These are phyloP conservation scores for Thoreauomyces humboldtii DNA, from an alignment of 192 early-diverging fungal genomes.

Conservation along the genomic window DNA sequence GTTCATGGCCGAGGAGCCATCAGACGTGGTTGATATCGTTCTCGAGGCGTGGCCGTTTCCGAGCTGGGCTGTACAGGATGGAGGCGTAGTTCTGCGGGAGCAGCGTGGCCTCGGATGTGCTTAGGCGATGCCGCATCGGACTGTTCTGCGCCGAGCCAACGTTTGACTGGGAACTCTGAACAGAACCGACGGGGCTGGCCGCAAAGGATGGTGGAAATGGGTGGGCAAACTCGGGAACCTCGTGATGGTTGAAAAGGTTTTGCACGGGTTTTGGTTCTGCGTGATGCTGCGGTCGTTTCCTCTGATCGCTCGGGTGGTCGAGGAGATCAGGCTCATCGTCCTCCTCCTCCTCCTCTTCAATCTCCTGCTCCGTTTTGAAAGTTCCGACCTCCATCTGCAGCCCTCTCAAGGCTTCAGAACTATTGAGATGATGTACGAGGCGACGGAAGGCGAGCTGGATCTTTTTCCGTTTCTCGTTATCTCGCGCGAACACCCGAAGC, in stretches of 20 bases:
- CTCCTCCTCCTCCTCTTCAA: not conserved
- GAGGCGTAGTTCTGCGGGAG: constrained; percentile 15
- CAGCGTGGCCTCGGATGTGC: constrained; percentile 1
- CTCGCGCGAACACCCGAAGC: constrained; percentile 64
- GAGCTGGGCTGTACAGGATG: constrained; percentile 12
- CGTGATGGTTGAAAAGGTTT: not conserved
- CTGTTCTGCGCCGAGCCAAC: not conserved
- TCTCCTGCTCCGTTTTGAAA: not conserved
- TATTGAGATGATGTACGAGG: not conserved
- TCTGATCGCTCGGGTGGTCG: not conserved
- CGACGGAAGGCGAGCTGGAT: constrained; percentile 17
- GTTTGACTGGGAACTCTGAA: not conserved
- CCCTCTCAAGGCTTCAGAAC: constrained; percentile 4
- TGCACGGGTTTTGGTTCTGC: not conserved
- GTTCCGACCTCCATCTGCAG: not conserved
- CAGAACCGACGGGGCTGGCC: not conserved
- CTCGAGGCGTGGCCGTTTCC: no score
- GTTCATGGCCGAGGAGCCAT: no score
- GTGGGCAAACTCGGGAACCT: not conserved
- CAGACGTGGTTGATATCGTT: no score
- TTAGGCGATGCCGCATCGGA: not conserved
- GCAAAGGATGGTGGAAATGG: not conserved
- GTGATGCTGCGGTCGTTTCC: not conserved
- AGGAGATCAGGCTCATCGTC: constrained; percentile 7
- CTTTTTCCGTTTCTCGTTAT: constrained; percentile 42